These are phyloP conservation scores for Microcera coccophila DNA, from an alignment of 2,329 filamentous ascomycete genomes.

Conservation along the genomic window DNA sequence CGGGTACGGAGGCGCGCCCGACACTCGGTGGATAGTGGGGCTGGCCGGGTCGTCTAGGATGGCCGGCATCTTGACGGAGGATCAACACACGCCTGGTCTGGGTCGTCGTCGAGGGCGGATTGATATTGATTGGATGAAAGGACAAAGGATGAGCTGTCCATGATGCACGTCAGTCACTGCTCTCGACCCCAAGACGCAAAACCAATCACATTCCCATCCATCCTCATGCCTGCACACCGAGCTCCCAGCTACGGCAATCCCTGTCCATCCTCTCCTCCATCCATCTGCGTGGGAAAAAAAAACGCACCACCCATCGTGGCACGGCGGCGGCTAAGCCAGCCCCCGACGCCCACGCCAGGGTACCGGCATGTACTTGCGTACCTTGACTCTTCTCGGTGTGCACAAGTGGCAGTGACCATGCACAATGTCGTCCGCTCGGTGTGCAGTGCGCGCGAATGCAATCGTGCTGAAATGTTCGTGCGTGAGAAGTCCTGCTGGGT, in stretches of 20 bases:
- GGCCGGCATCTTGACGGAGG: conserved; percentile 60
- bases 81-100: not conserved
- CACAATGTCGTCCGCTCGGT: not conserved
- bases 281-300: not conserved
- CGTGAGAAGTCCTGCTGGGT: conserved; percentile 34
- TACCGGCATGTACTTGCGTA: too few relatives aligned
- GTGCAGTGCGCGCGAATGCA: conserved; percentile 12
- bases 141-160: not conserved
- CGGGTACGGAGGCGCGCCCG: conserved; percentile 63
- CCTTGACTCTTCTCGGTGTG: too few relatives aligned
- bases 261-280: not conserved
- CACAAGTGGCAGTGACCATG: not conserved
- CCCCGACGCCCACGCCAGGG: not conserved
- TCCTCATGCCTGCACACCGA: not conserved
- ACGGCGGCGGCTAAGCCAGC: not conserved
- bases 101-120: not conserved
- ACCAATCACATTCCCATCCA: not conserved
- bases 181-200: not conserved
- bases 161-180: not conserved
- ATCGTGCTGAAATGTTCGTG: conserved; percentile 48
- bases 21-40: conserved; percentile 66
- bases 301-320: not conserved
- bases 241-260: not conserved
- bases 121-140: not conserved
- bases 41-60: conserved; percentile 73